phyloP scores from a whole-genome alignment of 495 filamentous ascomycete genomes.

The Viridothelium virens region DNA sequence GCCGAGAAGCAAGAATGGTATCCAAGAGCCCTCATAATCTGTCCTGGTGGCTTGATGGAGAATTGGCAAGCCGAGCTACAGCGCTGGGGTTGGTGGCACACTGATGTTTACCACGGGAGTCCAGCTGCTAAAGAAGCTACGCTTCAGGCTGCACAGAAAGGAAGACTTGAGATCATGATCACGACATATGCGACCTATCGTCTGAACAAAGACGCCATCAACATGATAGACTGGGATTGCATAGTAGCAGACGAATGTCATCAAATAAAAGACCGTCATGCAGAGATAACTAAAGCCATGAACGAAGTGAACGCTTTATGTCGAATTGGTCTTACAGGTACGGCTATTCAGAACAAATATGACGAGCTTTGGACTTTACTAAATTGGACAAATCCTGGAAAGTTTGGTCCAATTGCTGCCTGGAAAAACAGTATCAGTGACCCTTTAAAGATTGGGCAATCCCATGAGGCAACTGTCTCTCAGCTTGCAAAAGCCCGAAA shows the following conservation, averaged over 20 bases:
- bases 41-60: conserved; percentile 76
- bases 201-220: conserved; percentile 63
- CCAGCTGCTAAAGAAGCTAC: conserved; percentile 57
- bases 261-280: conserved; percentile 69
- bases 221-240: conserved; percentile 87
- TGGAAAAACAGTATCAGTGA: conserved; percentile 73
- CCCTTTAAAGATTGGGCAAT: conserved; percentile 79
- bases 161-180: conserved; percentile 78
- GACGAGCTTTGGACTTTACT: conserved; percentile 94
- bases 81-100: conserved; percentile 93
- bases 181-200: conserved; percentile 90
- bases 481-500: conserved; percentile 74
- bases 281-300: conserved; percentile 78
- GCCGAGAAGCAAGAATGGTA: conserved; percentile 59
- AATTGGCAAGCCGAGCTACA: conserved; percentile 85
- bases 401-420: conserved; percentile 65
- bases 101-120: conserved; percentile 70
- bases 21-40: conserved; percentile 76
- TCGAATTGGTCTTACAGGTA: conserved; percentile 87
- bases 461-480: conserved; percentile 80
- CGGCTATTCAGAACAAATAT: conserved; percentile 96
- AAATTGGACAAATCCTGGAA: conserved; percentile 93
- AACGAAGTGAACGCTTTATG: conserved; percentile 88
- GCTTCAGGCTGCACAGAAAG: conserved; percentile 64
- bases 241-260: conserved; percentile 98